Base-by-base conservation (phyloP, 805 yeast species). In the Spencermartinsiella europaea region DNA sequence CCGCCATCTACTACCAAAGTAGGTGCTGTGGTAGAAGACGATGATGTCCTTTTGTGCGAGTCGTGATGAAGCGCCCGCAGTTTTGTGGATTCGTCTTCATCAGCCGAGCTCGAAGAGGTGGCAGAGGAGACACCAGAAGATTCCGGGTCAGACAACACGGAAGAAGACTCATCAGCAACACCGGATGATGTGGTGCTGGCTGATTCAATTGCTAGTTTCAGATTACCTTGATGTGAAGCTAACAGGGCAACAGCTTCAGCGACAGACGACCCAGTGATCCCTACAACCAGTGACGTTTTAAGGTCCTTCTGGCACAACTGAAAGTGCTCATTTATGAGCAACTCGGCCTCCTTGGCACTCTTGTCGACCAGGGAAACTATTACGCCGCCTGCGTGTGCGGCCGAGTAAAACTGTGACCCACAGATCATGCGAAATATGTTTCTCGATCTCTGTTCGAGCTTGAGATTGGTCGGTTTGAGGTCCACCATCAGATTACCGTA, bases 401-500 rank as follows among this genome's bases (percentile, higher is more conserved):
- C 31, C 7, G 31, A 25, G 12, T 25, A 25, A 12, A 25, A 25
- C 31, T 25, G 31, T 12, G 31, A 25, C 31, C 31, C 31, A 12
- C 31, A 25, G 12, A 25, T 25, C 31, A 25, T 25, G 10, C 31
- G 31, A 36, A 57, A 47, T 5, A 57, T 57, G 15, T 49, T 43
- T 21, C 47, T 42, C 10, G 61, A 48, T 12, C 61, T 46, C 15
- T 39, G 51, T 19, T 46, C 46, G 22, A 57, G 52, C 45, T 57
- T 57, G 17, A 28, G 31, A 38, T 57, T 57, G n/a, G 57, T 42
- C 10, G 55, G 57, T 27, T 49, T 48, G 21, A 57, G 46, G 39
- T 57, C 61, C 14, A 57, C 60, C 61, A 57, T 57, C 21, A 57
- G 46, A 38, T 57, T 57, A 17, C 57, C 56, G 42, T 45, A 56